phyloP scores from a whole-genome alignment of 352 stramenopile species.

The Blastocystis sp. region DNA sequence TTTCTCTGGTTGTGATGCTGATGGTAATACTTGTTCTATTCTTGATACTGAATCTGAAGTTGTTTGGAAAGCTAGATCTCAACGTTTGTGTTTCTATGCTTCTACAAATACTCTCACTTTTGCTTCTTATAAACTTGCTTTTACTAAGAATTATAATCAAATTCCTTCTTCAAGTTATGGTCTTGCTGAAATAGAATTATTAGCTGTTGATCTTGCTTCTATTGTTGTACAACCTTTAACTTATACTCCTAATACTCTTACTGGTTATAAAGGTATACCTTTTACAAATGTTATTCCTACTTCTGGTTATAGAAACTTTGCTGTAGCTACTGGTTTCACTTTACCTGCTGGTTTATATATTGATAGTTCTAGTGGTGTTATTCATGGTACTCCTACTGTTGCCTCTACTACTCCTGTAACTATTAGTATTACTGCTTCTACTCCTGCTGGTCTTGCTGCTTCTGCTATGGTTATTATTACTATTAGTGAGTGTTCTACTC shows the following conservation, averaged over 20 bases:
- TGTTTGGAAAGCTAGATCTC: too few relatives aligned
- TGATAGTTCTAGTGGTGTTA: constrained; percentile 11
- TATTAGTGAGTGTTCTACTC: not conserved
- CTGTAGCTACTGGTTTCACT: not conserved
- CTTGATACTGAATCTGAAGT: too few relatives aligned
- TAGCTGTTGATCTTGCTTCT: not conserved
- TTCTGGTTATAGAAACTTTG: too few relatives aligned
- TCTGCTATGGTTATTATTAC: constrained; percentile 8
- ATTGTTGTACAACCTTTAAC: not conserved
- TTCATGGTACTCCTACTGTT: constrained; percentile 18
- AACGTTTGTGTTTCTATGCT: too few relatives aligned
- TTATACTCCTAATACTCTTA: constrained; percentile 3
- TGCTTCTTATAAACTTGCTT: too few relatives aligned
- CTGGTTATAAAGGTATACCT: constrained; percentile 4
- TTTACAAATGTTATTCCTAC: constrained; percentile 12
- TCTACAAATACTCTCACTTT: too few relatives aligned
- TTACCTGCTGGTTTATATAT: constrained; percentile 12
- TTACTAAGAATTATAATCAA: constrained; percentile 14
- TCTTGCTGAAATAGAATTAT: constrained; percentile 16
- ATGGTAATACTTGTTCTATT: too few relatives aligned
- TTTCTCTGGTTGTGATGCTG: too few relatives aligned
- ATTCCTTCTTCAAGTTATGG: constrained; percentile 7
- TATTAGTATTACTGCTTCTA: constrained; percentile 13
- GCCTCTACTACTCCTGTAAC: not conserved
- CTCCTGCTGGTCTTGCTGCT: not conserved